phyloP scores from a whole-genome alignment of 2,329 filamentous ascomycete species.

The Emmonsiellopsis sp. region DNA sequence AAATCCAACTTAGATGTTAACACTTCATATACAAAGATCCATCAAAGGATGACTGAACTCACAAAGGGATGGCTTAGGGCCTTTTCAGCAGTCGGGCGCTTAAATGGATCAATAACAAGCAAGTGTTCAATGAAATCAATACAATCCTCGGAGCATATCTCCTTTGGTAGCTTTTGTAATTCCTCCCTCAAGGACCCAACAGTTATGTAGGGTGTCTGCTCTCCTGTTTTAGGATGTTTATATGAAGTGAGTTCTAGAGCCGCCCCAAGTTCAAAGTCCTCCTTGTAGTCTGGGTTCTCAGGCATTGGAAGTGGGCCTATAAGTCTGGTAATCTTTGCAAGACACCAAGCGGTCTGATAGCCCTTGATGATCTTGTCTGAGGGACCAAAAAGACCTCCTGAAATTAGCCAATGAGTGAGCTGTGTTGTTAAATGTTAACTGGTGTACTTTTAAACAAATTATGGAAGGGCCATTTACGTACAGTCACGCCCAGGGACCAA shows the following conservation, averaged over 20 bases:
- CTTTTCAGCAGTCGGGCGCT: constrained; percentile 2
- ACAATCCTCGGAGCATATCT: constrained; percentile 1
- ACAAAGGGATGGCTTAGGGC: constrained; percentile 6
- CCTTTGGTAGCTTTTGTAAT: constrained; percentile 1
- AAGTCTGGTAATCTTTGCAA: neutral
- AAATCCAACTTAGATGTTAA: too few relatives aligned
- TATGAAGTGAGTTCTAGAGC: neutral
- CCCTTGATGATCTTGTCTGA: constrained; percentile 2
- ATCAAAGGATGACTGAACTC: neutral
- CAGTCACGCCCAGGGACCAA: constrained; percentile 9
- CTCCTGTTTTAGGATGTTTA: neutral
- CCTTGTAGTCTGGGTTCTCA: neutral
- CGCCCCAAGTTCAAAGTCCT: neutral
- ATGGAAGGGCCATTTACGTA: neutral
- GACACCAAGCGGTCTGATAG: neutral
- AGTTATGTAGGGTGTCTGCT: neutral
- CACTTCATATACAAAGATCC: neutral
- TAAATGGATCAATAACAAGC: constrained; percentile 4
- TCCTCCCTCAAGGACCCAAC: constrained; percentile 2
- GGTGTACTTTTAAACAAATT: too few relatives aligned
- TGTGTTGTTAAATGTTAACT: neutral
- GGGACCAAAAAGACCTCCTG: constrained; percentile 3
- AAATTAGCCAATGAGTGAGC: constrained; percentile 6
- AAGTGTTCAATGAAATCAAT: constrained; percentile 7
- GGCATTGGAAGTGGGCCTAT: neutral